These are phyloP conservation scores for Ceratocystiopsis sp. DNA, from an alignment of 2,329 filamentous ascomycete species.

Conservation along the genomic window DNA sequence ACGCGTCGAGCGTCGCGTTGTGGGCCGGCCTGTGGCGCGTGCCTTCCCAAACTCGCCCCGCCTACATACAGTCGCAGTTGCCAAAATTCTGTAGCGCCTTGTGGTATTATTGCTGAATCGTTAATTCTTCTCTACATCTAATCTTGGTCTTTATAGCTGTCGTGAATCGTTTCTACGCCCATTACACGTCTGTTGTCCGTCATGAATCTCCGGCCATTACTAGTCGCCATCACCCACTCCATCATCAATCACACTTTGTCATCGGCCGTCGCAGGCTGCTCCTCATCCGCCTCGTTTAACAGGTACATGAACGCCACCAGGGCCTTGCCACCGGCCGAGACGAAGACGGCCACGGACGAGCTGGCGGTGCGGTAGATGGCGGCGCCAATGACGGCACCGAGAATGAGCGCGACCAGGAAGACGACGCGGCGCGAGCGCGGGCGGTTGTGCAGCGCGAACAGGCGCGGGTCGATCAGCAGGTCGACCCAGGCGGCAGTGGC, in stretches of 20 bases:
- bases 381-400: constrained; percentile 34
- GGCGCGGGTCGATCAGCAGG: constrained; percentile 34
- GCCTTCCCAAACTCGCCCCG: too few species aligned
- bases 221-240: too few species aligned
- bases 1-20: too few species aligned
- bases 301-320: constrained; percentile 27
- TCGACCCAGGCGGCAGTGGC: constrained; percentile 47
- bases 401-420: constrained; percentile 30
- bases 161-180: too few species aligned
- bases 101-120: too few species aligned
- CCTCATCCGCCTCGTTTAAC: constrained; percentile 22
- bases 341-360: constrained; percentile 24
- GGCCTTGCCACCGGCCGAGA: constrained; percentile 28
- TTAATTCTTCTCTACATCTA: too few species aligned
- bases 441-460: constrained; percentile 30
- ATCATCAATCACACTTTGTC: constrained; percentile 4
- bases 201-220: not conserved
- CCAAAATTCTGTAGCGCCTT: too few species aligned
- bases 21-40: too few species aligned
- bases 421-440: constrained; percentile 30
- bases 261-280: not conserved
- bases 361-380: constrained; percentile 27
- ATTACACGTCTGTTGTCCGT: too few species aligned
- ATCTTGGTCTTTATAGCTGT: too few species aligned
- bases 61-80: too few species aligned